Evolutionary conservation across 345 rosid species (phyloP), one percentile per base, ranked within the genome.

Genomic region (Xanthoceras sorbifolium): DNA sequence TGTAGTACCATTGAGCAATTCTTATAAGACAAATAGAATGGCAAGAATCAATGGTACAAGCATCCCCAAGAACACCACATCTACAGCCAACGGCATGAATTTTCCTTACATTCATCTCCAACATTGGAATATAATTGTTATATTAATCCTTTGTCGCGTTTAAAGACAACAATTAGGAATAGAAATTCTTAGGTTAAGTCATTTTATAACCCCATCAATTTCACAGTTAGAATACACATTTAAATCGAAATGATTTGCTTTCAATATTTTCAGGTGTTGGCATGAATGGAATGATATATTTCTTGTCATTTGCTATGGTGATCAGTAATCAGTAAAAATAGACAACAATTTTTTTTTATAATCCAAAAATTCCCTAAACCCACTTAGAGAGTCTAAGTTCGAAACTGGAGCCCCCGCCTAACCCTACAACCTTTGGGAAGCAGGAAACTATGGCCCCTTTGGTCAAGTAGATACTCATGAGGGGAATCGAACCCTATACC

Each of bases 101-200:
- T 38, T 34, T 38, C 7, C 50, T 55, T 54, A 59, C 44, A 71
- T 71, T 71, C n/a, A 34, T 55, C 74, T n/a, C 63, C 59, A 54
- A 8, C 32, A 9, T 17, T 17, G 67, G 67, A 31, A 18, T 20
- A 32, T 34, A 36, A 1, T 36, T 65, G 7, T 18, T 20, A 64
- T 12, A 28, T 62, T 38, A 23, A 11, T 17, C 52, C 52, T 46
- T 15, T 15, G 18, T 14, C 52, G 12, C 52, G 12, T 46, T 46
- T 46, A 46, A 14, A 11, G 52, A 46, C 52, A 46, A 15, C 23
- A 38, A 40, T 1, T 31, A 70, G 29, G 63, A 54, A 52, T 11
- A 14, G 9, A 28, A 28, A 62, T 62, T 62, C 20, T 28, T 62
- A 62, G 9, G 32, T 29, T n/a, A 28, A 12, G 11, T 60, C 14